phyloP scores from a whole-genome alignment of 2,329 filamentous ascomycete species.

The Aureobasidium namibiae region DNA sequence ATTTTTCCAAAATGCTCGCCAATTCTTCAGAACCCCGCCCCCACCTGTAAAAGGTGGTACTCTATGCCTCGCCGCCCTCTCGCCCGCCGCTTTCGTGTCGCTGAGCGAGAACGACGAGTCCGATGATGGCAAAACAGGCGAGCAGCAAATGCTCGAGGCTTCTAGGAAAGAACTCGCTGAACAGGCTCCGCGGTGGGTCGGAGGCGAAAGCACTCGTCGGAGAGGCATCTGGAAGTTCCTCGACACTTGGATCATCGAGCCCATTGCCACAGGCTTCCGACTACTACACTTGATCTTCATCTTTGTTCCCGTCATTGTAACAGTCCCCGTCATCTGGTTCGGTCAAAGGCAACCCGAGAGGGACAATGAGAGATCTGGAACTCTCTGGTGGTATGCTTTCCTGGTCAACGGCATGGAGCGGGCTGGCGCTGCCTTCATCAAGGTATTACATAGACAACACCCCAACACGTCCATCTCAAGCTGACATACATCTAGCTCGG shows the following conservation, averaged over 20 bases:
- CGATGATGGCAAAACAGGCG: constrained; percentile 55
- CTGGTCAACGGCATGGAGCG: constrained; percentile 84
- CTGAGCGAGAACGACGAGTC: constrained; percentile 43
- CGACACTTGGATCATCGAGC: constrained; percentile 69
- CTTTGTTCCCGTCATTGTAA: constrained; percentile 80
- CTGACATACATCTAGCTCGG: constrained; percentile 55
- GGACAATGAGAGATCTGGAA: constrained; percentile 70
- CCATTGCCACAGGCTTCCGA: constrained; percentile 75
- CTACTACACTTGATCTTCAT: constrained; percentile 81
- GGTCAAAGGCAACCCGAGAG: constrained; percentile 55
- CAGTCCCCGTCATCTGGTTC: constrained; percentile 74
- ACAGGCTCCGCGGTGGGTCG: constrained; percentile 54
- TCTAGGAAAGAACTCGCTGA: constrained; percentile 72
- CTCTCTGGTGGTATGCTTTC: constrained; percentile 91
- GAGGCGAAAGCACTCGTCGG: constrained; percentile 49
- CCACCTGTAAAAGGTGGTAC: constrained; percentile 28
- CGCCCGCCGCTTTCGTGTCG: constrained; percentile 51
- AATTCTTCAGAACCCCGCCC: constrained; percentile 20
- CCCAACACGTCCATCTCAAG: no score
- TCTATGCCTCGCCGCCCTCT: constrained; percentile 34
- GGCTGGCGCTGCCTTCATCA: constrained; percentile 94
- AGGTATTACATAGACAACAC: constrained; percentile 45
- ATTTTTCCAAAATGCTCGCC: constrained; percentile 9
- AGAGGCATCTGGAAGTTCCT: constrained; percentile 58
- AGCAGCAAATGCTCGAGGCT: constrained; percentile 77